phyloP scores from a whole-genome alignment of 768 basidiomycete genomes.

The Leucosporidium yakuticum region DNA sequence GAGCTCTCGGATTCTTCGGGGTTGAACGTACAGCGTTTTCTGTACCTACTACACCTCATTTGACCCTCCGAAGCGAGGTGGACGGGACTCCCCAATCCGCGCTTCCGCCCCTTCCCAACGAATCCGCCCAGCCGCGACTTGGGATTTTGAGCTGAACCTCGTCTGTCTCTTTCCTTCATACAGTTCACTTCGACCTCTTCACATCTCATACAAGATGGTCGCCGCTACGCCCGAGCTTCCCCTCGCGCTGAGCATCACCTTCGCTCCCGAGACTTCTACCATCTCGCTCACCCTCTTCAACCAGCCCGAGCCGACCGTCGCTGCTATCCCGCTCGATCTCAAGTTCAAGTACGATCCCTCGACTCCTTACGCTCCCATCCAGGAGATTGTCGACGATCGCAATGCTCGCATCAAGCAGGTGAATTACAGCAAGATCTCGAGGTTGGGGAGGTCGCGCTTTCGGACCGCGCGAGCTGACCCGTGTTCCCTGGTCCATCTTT shows the following conservation, averaged over 20 bases:
- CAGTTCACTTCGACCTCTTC: neutral
- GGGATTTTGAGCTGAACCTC: too few species aligned
- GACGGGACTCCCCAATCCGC: too few species aligned
- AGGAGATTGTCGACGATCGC: conserved; percentile 74
- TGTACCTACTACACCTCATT: too few species aligned
- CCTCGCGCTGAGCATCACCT: conserved; percentile 35
- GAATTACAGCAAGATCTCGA: neutral
- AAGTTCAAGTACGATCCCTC: conserved; percentile 81
- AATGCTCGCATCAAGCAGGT: conserved; percentile 72
- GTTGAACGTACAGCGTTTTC: too few species aligned
- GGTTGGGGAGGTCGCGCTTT: neutral
- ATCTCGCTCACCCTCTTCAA: conserved; percentile 36
- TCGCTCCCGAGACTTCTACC: conserved; percentile 26
- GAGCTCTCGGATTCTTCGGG: too few species aligned
- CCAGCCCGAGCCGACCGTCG: conserved; percentile 22
- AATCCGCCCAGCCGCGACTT: too few species aligned
- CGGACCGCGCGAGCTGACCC: neutral
- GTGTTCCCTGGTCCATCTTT: neutral
- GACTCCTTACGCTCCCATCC: conserved; percentile 79
- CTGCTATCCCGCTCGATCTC: conserved; percentile 69
- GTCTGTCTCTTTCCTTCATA: too few species aligned
- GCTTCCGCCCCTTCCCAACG: too few species aligned
- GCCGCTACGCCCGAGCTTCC: conserved; percentile 19
- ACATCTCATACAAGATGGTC: neutral
- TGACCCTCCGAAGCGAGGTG: too few species aligned